Base-by-base conservation (phyloP, 2,329 filamentous ascomycete species). In the Colletotrichum sp. region DNA sequence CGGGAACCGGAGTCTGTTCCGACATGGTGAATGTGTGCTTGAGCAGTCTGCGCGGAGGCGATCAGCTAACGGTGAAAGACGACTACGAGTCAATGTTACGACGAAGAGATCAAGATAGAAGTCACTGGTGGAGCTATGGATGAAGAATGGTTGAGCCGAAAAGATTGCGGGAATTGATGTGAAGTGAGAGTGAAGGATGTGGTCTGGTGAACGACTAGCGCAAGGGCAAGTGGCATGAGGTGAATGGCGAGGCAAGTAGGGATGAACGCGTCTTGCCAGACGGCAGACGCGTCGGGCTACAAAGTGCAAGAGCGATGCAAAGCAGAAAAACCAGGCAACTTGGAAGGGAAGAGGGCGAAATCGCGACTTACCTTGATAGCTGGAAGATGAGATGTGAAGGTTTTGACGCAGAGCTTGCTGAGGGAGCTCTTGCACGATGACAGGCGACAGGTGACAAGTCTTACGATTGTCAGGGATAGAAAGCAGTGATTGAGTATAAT, bases 1-100 rank as follows among this genome's bases (percentile, higher is more conserved):
- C 73, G 34, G 63, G 39, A 66, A 64, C 43, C 26, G 34, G 59
- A 21, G 59, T 21, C 34, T 65, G 63, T 36, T 73, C 59, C 26
- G 70, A 75, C 73, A 75, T 75, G 30, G 55, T 52, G 43, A 32
- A 59, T 26, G 26, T 59, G 39, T 63, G 57, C n/a, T 39, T 66
- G 28, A 9, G 59, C n/a, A 24, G 55, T 18, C 64, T 73, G 36
- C 14, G 18, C 18, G 64, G 13, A 12, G 21, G 64, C 57, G 18
- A 18, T 75, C 36, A 75, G 73, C 59, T 28, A 55, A 28, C 9
- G 21, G 61, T 26, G 26, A 30, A 18, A 34, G 21, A 28, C 10
- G 26, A 21, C 30, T 34, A 28, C 28, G 18, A 24, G 21, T 43
- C 21, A 13, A 14, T 39, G n/a, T 5, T 55, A 28, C 5, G 43